A percentile compares a stretch with the other conserved stretches of the same genome.
These are phyloP conservation scores for Phytophthora tentaculata DNA, from an alignment of 352 stramenopile genomes.

Conservation along the genomic window DNA sequence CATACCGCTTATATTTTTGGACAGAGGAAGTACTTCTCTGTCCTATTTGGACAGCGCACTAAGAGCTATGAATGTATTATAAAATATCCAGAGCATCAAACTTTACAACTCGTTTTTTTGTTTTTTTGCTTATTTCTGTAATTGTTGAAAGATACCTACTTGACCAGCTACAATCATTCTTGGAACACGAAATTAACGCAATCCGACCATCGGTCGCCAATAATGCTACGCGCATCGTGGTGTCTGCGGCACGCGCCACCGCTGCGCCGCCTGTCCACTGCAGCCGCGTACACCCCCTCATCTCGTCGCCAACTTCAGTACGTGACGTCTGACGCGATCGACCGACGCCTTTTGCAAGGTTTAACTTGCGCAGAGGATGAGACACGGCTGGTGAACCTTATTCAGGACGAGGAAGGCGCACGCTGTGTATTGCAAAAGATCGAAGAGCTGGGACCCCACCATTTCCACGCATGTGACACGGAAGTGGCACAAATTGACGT, in stretches of 20 bases:
- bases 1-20: too few species aligned
- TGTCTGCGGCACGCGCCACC: slow-evolving; percentile 2
- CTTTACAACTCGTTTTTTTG: too few species aligned
- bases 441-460: slow-evolving; percentile 56
- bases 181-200: too few species aligned
- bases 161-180: too few species aligned
- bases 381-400: slow-evolving; percentile 71
- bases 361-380: slow-evolving; percentile 76
- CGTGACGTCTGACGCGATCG: slow-evolving; percentile 76
- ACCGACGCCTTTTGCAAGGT: slow-evolving; percentile 56
- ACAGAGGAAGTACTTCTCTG: too few species aligned
- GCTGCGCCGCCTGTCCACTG: slow-evolving; percentile 21
- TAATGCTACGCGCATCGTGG: slow-evolving; percentile 20
- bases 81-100: too few species aligned
- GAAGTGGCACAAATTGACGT: slow-evolving; percentile 98
- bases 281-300: not conserved
- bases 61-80: too few species aligned
- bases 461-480: slow-evolving; percentile 97
- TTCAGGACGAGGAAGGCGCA: slow-evolving; percentile 74
- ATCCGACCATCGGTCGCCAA: not conserved
- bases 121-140: too few species aligned
- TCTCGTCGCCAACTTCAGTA: slow-evolving; percentile 44
- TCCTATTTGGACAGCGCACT: too few species aligned
- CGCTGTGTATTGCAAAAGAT: slow-evolving; percentile 71
- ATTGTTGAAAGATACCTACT: too few species aligned